These are phyloP conservation scores for Cutaneotrichosporon sp. DNA, from an alignment of 1,284 basidiomycete genomes.

Conservation along the genomic window DNA sequence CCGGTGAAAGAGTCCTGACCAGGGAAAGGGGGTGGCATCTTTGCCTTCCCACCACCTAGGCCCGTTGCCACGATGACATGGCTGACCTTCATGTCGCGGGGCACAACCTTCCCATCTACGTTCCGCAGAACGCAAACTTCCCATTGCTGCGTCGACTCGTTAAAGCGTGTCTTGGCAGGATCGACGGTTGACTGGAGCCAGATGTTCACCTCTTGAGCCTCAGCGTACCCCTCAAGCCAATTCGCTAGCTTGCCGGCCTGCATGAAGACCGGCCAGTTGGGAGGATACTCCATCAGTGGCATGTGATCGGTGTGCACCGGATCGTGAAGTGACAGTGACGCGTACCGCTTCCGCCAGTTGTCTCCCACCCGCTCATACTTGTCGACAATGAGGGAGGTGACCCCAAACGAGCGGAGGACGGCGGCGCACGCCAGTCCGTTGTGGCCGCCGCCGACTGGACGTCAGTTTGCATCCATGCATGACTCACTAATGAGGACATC, in stretches of 20 bases:
- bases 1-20: slow-evolving; percentile 57
- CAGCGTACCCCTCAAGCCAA: slow-evolving; percentile 64
- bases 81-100: slow-evolving; percentile 53
- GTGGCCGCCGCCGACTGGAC: slow-evolving; percentile 59
- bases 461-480: background rate
- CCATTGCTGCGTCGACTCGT: slow-evolving; percentile 56
- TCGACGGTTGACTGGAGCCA: slow-evolving; percentile 59
- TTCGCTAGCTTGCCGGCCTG: slow-evolving; percentile 56
- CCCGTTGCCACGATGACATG: slow-evolving; percentile 58
- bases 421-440: slow-evolving; percentile 61
- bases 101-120: slow-evolving; percentile 42
- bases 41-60: slow-evolving; percentile 55
- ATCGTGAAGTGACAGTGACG: slow-evolving; percentile 60
- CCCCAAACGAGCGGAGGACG: slow-evolving; percentile 56
- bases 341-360: slow-evolving; percentile 58
- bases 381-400: slow-evolving; percentile 57
- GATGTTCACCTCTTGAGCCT: slow-evolving; percentile 60
- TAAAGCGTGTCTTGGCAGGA: slow-evolving; percentile 49
- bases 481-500: slow-evolving; percentile 42
- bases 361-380: slow-evolving; percentile 56
- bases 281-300: slow-evolving; percentile 31
- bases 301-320: slow-evolving; percentile 53
- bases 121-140: slow-evolving; percentile 53
- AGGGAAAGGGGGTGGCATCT: slow-evolving; percentile 50
- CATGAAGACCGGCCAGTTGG: slow-evolving; percentile 36